Evolutionary conservation across 2,329 filamentous ascomycete species (phyloP).

Genomic region (Massarina eburnea): DNA sequence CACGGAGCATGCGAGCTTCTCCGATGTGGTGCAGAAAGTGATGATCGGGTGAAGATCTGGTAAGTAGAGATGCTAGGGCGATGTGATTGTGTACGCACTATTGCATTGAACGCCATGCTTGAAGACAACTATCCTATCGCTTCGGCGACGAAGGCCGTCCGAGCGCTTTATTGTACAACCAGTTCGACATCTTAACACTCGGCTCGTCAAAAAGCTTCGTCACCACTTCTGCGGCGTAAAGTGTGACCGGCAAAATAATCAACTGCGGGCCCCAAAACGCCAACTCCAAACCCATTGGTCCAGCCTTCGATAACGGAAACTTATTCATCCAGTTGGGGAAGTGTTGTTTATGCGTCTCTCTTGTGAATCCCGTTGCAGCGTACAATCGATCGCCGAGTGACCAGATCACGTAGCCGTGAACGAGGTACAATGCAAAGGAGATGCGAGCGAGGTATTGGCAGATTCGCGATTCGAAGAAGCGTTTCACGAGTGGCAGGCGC

Average conservation of each 20-base stretch:
- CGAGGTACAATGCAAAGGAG: slow-evolving; percentile 61
- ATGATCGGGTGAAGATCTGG: too few relatives aligned
- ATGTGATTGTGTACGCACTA: too few relatives aligned
- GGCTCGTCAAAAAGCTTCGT: slow-evolving; percentile 51
- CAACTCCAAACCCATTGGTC: slow-evolving; percentile 59
- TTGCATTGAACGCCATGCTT: too few relatives aligned
- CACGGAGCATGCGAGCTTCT: too few relatives aligned
- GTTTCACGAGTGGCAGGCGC: slow-evolving; percentile 55
- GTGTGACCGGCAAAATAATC: slow-evolving; percentile 42
- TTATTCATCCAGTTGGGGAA: slow-evolving; percentile 61
- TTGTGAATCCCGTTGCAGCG: slow-evolving; percentile 59
- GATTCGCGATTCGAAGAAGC: slow-evolving; percentile 51
- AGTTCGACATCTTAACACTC: slow-evolving; percentile 53
- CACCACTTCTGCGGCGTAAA: slow-evolving; percentile 36
- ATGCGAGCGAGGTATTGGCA: slow-evolving; percentile 60
- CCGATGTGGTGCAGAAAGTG: too few relatives aligned
- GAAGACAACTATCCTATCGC: slow-evolving; percentile 1
- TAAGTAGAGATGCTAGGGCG: too few relatives aligned
- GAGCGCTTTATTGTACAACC: slow-evolving; percentile 57
- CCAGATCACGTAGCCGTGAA: slow-evolving; percentile 55
- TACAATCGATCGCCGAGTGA: slow-evolving; percentile 61
- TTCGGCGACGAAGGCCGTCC: slow-evolving; percentile 15
- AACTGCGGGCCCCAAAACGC: slow-evolving; percentile 63
- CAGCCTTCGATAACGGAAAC: slow-evolving; percentile 56
- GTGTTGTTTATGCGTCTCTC: slow-evolving; percentile 51